Base-by-base conservation (phyloP, 2,329 filamentous ascomycete genomes). In the Botryotinia narcissicola region DNA sequence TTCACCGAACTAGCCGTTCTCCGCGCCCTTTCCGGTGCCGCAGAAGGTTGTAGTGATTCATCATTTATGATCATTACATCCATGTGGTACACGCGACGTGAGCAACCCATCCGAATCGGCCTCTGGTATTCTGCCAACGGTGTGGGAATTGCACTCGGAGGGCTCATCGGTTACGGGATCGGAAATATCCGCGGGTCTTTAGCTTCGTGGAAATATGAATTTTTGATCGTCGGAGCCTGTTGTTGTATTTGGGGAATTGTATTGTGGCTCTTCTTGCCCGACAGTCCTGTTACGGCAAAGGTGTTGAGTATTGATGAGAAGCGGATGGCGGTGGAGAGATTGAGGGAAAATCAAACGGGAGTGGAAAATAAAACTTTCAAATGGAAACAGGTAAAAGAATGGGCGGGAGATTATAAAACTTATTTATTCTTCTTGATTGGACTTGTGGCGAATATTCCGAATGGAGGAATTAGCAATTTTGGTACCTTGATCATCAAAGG, bases 81-180 rank as follows among this genome's bases (percentile, higher is more conserved):
- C 7, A 75, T 76, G 74, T 75, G 76, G 86, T 86, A 90, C 76
- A 90, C 89, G 1, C 84, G 89, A 16, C 83, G 84, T 4, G 87
- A 92, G 77, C 90, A 92, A 77, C 89, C 90, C 0, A 83, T 88
- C 3, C 83, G 89, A 0, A 89, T 90, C 10, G 87, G 86, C 68
- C 82, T 85, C 0, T 90, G 87, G 80, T 89, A 89, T 77, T 86
- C 85, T 75, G 87, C 86, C 2, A 89, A 90, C 75, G 88, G 88
- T 3, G 83, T 90, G 20, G 88, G 87, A 3, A 88, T 87, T 32
- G 88, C 89, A 83, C 86, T 89, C 71, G 88, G 75, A 48, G 87
- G 88, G 0, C 84, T 86, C 0, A 78, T 91, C 10, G 75, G 88
- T 0, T 90, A 87, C 73, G 88, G 85, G 4, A 81, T 89, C 12